Percentiles rank a stretch among this genome's conserved stretches.
Evolutionary conservation across 176 grass and related monocot genomes (phyloP).

Genomic region (Lolium multiflorum): DNA sequence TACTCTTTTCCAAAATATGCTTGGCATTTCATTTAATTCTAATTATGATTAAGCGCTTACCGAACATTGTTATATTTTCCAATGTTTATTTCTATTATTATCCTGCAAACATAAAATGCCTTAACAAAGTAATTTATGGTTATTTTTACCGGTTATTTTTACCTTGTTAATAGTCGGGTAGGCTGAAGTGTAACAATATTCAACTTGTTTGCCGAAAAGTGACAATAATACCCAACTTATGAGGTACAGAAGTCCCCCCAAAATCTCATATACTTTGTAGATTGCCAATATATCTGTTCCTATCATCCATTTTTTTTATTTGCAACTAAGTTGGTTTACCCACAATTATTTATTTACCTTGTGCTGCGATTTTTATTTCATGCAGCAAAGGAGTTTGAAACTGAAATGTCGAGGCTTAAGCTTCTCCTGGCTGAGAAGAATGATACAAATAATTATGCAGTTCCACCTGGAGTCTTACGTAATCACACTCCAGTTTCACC

Average conservation of each 20-base stretch:
- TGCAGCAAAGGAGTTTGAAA: conserved; percentile 65
- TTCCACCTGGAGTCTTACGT: neutral
- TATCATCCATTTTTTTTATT: neutral
- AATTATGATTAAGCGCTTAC: conserved; percentile 7
- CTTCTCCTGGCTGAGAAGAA: conserved; percentile 55
- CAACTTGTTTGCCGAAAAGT: neutral
- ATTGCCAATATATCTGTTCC: neutral
- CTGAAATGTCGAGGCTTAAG: conserved; percentile 62
- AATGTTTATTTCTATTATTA: neutral
- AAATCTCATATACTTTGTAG: conserved; percentile 21
- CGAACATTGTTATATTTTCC: neutral
- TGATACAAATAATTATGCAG: conserved; percentile 29
- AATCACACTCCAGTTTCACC: conserved; percentile 27
- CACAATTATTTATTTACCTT: neutral
- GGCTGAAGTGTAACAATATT: neutral
- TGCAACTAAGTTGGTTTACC: conserved; percentile 17
- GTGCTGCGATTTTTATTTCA: neutral
- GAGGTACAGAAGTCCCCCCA: neutral
- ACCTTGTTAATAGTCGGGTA: conserved; percentile 6
- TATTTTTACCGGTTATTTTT: too few relatives aligned
- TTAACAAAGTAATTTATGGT: neutral
- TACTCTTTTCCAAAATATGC: conserved; percentile 13
- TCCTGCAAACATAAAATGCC: neutral
- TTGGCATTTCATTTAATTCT: neutral
- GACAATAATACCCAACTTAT: conserved; percentile 5